phyloP scores from a whole-genome alignment of 306 rosid species.

The Geum urbanum region DNA sequence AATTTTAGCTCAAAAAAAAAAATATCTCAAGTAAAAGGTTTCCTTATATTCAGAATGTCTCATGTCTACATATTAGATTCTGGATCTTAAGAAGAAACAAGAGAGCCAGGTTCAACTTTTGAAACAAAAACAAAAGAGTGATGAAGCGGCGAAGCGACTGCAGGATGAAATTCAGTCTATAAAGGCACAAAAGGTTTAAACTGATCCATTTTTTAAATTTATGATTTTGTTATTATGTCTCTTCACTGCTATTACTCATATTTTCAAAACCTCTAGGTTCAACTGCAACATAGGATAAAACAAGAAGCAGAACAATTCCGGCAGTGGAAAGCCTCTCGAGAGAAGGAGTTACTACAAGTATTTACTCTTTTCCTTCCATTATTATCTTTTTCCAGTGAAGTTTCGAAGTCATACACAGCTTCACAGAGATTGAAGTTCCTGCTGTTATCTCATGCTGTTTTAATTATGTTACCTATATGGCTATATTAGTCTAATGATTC shows the following conservation, averaged over 20 bases:
- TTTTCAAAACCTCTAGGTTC: conserved; percentile 55
- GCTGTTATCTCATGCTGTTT: neutral
- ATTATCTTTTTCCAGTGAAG: neutral
- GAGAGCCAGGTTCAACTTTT: conserved; percentile 95
- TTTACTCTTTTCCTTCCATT: conserved; percentile 12
- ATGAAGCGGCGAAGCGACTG: conserved; percentile 91
- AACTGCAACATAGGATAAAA: conserved; percentile 90
- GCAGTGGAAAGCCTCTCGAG: conserved; percentile 99
- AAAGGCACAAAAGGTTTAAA: conserved; percentile 88
- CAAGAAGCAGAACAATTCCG: conserved; percentile 99
- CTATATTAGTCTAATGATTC: neutral
- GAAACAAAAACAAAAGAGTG: conserved; percentile 99
- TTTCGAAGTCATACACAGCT: conserved; percentile 19
- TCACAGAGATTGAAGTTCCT: conserved; percentile 4
- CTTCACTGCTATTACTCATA: neutral
- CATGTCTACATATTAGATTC: conserved; percentile 49
- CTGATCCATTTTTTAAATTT: conserved; percentile 16
- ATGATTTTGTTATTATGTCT: conserved; percentile 12
- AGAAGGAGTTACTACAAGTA: conserved; percentile 96
- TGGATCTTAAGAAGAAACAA: conserved; percentile 95
- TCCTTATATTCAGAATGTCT: conserved; percentile 20
- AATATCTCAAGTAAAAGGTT: neutral
- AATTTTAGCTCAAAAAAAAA: conserved; percentile 4
- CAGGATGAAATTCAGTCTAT: conserved; percentile 97
- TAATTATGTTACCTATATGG: no score